Evolutionary conservation across 192 early-diverging fungal genomes (phyloP), one percentile per base, ranked within the genome.

Genomic region (Coemansia sp.): DNA sequence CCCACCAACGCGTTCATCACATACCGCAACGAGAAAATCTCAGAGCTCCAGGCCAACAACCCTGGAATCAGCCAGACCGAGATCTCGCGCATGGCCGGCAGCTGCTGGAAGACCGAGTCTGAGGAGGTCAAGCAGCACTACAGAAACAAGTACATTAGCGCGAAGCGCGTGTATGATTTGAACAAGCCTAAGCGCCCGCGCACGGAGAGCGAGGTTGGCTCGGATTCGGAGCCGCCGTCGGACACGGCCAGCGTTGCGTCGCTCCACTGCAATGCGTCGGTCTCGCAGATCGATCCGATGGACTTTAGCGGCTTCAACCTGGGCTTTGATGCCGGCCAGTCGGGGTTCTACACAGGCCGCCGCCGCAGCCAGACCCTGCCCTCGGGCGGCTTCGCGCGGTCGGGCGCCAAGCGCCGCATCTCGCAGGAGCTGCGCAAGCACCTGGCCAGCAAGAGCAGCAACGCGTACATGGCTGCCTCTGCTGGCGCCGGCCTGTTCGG

Each of bases 361-460:
- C 76, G 76, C 24, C 69, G 76, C 50, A 79, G 76, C 48, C 76
- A 79, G 45, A 79, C 76, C 5, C 49, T 79, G 62, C 76, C 76
- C 9, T 55, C 63, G 0, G 63, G 66, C 16, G 59, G 58, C 3
- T 79, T 79, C 32, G 49, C 62, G 7, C 69, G 63, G 22, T 69
- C 69, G 0, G 59, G 69, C 0, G 42, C 69, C 54, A 72, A 72
- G 60, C 69, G 76, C 40, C 76, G 76, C 33, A 79, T 79, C 42
- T 79, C 76, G 19, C 69, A 79, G 30, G 76, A 72, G 62, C 56
- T 79, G 14, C 76, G 76, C 62, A 79, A 72, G 55, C 76, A 79
- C 32, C 60, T 79, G 54, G 76, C 76, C n/a, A 69, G 27, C 66
- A 79, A 72, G 32, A 69, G 59, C 32, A 62, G 60, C 54, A 52